Conservation (phyloP, 345 rosid genomes). For the Syzygium jambos region DNA sequence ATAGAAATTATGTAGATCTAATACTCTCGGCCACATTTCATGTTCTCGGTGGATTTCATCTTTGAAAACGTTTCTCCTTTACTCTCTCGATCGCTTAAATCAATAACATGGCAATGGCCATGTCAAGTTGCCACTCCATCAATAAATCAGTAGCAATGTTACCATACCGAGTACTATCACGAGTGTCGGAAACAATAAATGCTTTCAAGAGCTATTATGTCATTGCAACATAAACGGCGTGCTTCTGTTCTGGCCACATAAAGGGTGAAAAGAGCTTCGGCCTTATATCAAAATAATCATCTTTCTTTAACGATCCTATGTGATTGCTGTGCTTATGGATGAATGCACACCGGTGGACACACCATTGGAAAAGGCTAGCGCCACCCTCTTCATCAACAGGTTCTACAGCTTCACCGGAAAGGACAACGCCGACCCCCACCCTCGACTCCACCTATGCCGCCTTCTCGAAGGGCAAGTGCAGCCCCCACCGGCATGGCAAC, state of each 20-base stretch:
- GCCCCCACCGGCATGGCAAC: slow-evolving; percentile 18
- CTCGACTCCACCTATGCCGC: slow-evolving; percentile 30
- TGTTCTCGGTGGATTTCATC: no score
- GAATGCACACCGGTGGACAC: no score
- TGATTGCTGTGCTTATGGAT: not conserved
- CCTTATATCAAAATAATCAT: fast-evolving
- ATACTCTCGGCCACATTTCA: no score
- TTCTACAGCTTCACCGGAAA: slow-evolving; percentile 65
- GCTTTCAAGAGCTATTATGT: no score
- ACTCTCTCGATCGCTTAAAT: no score
- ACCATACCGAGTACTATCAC: fast-evolving
- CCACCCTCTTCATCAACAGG: slow-evolving; percentile 32
- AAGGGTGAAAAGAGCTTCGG: not conserved
- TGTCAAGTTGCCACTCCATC: not conserved
- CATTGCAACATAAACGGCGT: fast-evolving
- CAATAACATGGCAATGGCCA: not conserved
- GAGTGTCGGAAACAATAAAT: not conserved
- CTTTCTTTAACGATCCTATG: not conserved
- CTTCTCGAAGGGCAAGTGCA: slow-evolving; percentile 35
- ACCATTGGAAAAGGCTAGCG: slow-evolving; percentile 16
- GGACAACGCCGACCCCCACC: slow-evolving; percentile 57
- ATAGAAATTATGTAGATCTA: no score
- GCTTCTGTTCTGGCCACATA: fast-evolving
- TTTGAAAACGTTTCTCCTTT: no score
- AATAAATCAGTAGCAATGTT: no score